Evolutionary conservation across 345 rosid species (phyloP), one percentile per base, ranked within the genome.

Genomic region (Conringia planisiliqua): DNA sequence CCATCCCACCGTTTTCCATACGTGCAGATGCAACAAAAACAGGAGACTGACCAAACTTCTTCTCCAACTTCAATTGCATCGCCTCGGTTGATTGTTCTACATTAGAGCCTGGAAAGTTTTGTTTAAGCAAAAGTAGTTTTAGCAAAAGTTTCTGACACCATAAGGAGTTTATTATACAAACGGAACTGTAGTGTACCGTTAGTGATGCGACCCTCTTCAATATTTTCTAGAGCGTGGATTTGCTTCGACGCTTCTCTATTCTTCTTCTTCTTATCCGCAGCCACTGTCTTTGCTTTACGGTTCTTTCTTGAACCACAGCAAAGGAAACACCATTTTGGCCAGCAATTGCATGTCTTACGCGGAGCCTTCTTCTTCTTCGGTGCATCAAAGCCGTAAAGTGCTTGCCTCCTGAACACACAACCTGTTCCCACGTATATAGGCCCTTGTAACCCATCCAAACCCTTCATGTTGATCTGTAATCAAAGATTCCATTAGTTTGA

Each of bases 401-500:
- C 98, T 77, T 85, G 89, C 84, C 99, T 92, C 79, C 97, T 83
- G 85, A 95, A 95, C 61, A 90, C 96, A 72, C 99, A 95, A 42
- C 99, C 99, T 30, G 99, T 95, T 66, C 99, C 99, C 0, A 92
- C 99, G 62, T 95, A 95, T 68, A 92, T 92, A 13, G 99, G 99
- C 26, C 99, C 99, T 89, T 95, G 99, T 68, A 95, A 64, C 51
- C 99, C 99, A 78, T 95, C 99, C 32, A 92, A 80, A 55, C 98
- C 99, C 81, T 92, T 95, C 99, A 95, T 92, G 78, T 95, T 95
- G 74, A 95, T 90, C 99, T 95, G 92, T 76, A 71, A 58, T 70
- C 71, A 38, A 50, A 70, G 18, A 48, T 44, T 42, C 69, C 46
- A 61, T n/a, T 51, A 44, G 35, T 58, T 68, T 30, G 56, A 5